Conservation (phyloP, 176 grass and related monocot species). For the Panicum miliaceum region DNA sequence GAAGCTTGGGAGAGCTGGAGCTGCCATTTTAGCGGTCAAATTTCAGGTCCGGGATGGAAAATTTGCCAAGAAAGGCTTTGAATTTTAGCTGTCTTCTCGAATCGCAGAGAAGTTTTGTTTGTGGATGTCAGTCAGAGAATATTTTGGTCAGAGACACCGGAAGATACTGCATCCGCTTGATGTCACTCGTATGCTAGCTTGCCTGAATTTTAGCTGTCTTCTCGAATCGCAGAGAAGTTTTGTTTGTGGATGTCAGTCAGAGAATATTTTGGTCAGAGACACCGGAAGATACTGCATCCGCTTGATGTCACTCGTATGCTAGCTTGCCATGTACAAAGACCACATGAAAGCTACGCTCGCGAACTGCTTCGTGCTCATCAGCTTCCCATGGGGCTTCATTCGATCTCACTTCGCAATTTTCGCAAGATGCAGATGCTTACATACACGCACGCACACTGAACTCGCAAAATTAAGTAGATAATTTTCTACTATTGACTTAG, state of each 20-base stretch:
- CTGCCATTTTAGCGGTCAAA: constrained; percentile 30
- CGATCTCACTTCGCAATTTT: too few relatives aligned
- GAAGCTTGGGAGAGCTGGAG: neutral
- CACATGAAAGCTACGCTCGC: neutral
- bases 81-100: neutral
- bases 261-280: too few relatives aligned
- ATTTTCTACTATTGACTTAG: too few relatives aligned
- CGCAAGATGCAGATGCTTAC: too few relatives aligned
- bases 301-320: neutral
- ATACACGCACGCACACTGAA: too few relatives aligned
- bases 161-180: neutral
- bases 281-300: neutral
- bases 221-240: too few relatives aligned
- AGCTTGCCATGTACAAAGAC: neutral
- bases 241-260: too few relatives aligned
- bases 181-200: neutral
- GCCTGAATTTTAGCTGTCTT: neutral
- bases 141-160: neutral
- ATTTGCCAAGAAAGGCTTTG: neutral
- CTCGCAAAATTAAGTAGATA: too few relatives aligned
- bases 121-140: neutral
- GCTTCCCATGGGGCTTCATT: neutral
- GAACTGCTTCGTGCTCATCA: neutral
- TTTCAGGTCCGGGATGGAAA: neutral
- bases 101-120: neutral